phyloP scores from a whole-genome alignment of 164 flowering plant genomes.

The Magnolia officinalis region DNA sequence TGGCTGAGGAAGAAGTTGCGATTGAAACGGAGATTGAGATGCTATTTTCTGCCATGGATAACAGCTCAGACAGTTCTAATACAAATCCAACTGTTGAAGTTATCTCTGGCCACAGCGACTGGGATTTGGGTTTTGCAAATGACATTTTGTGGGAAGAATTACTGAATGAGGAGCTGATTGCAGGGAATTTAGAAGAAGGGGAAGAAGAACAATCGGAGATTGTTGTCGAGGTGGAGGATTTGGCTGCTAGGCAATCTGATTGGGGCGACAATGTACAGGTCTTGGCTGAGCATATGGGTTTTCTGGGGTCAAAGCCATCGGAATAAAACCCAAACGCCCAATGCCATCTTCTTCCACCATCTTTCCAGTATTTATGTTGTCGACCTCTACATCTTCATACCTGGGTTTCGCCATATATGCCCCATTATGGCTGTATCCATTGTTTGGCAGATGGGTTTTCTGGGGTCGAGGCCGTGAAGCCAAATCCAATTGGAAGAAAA shows the following conservation, averaged over 20 bases:
- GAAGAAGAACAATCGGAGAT: conserved; percentile 24
- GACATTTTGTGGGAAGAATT: conserved; percentile 41
- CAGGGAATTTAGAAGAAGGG: conserved; percentile 14
- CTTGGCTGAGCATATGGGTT: conserved; percentile 29
- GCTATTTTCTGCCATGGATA: conserved; percentile 14
- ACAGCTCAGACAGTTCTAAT: conserved; percentile 5
- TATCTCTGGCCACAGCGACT: neutral
- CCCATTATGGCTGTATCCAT: neutral
- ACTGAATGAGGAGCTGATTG: conserved; percentile 35
- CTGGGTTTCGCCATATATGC: neutral
- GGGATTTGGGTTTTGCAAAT: conserved; percentile 19
- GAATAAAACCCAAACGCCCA: neutral
- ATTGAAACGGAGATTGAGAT: conserved; percentile 22
- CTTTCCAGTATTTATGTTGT: neutral
- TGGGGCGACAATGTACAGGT: conserved; percentile 28
- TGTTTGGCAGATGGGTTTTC: conserved; percentile 15
- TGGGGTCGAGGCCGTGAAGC: neutral
- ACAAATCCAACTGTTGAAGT: conserved; percentile 10
- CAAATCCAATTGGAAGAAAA: neutral
- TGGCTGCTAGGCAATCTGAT: conserved; percentile 27
- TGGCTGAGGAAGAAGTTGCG: conserved; percentile 16
- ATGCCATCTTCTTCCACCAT: neutral
- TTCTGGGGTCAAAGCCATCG: neutral
- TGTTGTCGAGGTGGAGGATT: conserved; percentile 46
- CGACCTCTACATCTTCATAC: neutral